phyloP scores from a whole-genome alignment of 768 basidiomycete genomes.

The Phlebiopsis gigantea region DNA sequence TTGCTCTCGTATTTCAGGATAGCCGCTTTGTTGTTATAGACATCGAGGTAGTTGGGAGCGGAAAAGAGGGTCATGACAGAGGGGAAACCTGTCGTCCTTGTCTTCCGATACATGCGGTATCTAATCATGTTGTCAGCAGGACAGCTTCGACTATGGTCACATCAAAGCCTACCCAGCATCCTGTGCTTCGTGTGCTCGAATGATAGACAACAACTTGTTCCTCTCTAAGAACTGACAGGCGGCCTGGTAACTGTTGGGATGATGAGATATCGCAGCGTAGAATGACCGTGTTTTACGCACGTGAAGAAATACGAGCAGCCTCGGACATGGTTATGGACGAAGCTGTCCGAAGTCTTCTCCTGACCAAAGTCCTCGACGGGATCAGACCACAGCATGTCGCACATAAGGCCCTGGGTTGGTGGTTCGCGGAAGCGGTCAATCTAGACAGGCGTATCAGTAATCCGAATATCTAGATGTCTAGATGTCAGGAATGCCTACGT shows the following conservation, averaged over 20 bases:
- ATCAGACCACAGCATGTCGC: conserved; percentile 98
- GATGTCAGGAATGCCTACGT: conserved; percentile 42
- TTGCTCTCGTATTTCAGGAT: conserved; percentile 99
- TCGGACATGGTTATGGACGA: conserved; percentile 93
- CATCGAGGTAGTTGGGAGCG: conserved; percentile 96
- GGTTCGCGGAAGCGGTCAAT: conserved; percentile 98
- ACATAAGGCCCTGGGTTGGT: conserved; percentile 96
- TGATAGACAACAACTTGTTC: conserved; percentile 94
- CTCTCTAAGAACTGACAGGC: conserved; percentile 97
- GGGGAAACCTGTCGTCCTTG: conserved; percentile 95
- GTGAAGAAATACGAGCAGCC: conserved; percentile 97
- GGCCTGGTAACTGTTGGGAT: conserved; percentile 73
- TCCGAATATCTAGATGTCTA: neutral
- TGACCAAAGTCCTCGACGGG: conserved; percentile 96
- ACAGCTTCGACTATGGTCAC: neutral
- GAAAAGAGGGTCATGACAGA: conserved; percentile 99
- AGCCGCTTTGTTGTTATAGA: conserved; percentile 98
- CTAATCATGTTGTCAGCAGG: conserved; percentile 31
- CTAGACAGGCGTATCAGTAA: conserved; percentile 32
- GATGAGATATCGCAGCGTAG: neutral
- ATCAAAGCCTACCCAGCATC: conserved; percentile 77
- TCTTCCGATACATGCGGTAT: conserved; percentile 99
- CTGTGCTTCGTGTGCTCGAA: conserved; percentile 97
- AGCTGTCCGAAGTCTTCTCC: conserved; percentile 87
- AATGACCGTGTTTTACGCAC: conserved; percentile 40